phyloP scores from a whole-genome alignment of 2,329 filamentous ascomycete species.

The Knufia petricola region DNA sequence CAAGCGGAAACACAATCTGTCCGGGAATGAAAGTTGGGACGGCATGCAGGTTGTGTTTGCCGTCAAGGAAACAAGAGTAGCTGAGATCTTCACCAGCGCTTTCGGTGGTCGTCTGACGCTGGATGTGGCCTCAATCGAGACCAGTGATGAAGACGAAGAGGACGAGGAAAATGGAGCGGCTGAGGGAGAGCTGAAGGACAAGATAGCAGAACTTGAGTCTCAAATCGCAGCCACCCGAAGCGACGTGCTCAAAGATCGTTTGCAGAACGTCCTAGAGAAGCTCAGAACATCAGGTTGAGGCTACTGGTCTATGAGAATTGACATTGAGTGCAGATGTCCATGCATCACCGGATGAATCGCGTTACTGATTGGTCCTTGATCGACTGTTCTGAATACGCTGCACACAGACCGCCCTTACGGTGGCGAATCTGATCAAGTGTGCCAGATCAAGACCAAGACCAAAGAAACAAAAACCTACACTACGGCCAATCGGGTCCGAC shows the following conservation, averaged over 20 bases:
- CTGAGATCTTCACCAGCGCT: slow-evolving; percentile 1
- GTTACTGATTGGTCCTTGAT: too few relatives aligned
- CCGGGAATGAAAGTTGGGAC: background rate
- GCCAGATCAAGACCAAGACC: too few relatives aligned
- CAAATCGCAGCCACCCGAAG: slow-evolving; percentile 6
- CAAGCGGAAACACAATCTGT: background rate
- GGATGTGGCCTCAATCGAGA: background rate
- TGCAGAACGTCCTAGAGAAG: background rate
- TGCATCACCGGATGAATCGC: too few relatives aligned
- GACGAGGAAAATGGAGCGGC: background rate
- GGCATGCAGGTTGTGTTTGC: slow-evolving; percentile 11
- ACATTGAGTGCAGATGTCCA: too few relatives aligned
- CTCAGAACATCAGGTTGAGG: background rate
- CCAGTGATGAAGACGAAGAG: background rate
- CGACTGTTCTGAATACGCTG: too few relatives aligned
- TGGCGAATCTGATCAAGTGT: too few relatives aligned
- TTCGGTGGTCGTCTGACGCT: slow-evolving; percentile 7
- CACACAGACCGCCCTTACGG: too few relatives aligned
- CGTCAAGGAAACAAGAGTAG: slow-evolving; percentile 9
- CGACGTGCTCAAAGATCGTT: background rate
- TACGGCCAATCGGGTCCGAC: too few relatives aligned
- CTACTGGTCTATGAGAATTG: too few relatives aligned
- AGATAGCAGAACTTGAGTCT: slow-evolving; percentile 9
- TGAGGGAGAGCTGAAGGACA: slow-evolving; percentile 1
- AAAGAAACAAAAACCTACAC: too few relatives aligned